These are phyloP conservation scores for Alternaria brassicicola DNA, from an alignment of 2,329 filamentous ascomycete genomes.

Conservation along the genomic window DNA sequence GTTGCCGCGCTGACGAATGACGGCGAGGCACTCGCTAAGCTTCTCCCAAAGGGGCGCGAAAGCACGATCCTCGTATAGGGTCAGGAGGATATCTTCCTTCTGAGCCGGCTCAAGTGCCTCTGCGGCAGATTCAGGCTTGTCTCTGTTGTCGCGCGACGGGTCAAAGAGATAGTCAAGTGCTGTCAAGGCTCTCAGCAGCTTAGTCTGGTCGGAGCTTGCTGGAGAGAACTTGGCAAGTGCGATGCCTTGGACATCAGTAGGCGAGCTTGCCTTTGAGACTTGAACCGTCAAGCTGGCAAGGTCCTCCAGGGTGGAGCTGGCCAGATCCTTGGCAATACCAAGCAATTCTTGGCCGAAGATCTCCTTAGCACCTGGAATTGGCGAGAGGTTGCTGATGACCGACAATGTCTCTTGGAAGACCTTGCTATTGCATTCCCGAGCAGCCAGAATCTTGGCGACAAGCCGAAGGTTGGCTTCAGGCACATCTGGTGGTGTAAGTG, in stretches of 20 bases:
- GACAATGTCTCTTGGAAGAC: slow-evolving; percentile 97
- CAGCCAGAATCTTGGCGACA: slow-evolving; percentile 96
- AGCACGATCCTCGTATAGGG: slow-evolving; percentile 86
- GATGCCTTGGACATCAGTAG: slow-evolving; percentile 93
- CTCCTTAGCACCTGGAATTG: slow-evolving; percentile 86
- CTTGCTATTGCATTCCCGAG: slow-evolving; percentile 94
- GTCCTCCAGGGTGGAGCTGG: slow-evolving; percentile 82
- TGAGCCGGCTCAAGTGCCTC: slow-evolving; percentile 65
- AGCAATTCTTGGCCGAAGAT: slow-evolving; percentile 94
- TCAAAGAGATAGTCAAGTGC: slow-evolving; percentile 96
- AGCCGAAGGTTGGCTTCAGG: slow-evolving; percentile 88
- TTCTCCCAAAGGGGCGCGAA: slow-evolving; percentile 93
- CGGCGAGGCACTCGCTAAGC: slow-evolving; percentile 83
- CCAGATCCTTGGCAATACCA: slow-evolving; percentile 81
- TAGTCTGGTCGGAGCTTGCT: slow-evolving; percentile 94
- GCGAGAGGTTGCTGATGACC: slow-evolving; percentile 97
- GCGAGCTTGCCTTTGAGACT: slow-evolving; percentile 83
- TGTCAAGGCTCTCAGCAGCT: slow-evolving; percentile 87
- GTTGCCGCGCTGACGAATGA: slow-evolving; percentile 88
- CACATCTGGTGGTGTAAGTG: slow-evolving; percentile 79
- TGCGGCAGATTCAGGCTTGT: slow-evolving; percentile 50
- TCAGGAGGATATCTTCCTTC: slow-evolving; percentile 84
- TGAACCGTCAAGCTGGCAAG: slow-evolving; percentile 84
- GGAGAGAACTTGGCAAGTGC: slow-evolving; percentile 95
- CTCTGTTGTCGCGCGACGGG: slow-evolving; percentile 67